Conservation (phyloP, 2,329 filamentous ascomycete species). For the Calonectria naviculata region DNA sequence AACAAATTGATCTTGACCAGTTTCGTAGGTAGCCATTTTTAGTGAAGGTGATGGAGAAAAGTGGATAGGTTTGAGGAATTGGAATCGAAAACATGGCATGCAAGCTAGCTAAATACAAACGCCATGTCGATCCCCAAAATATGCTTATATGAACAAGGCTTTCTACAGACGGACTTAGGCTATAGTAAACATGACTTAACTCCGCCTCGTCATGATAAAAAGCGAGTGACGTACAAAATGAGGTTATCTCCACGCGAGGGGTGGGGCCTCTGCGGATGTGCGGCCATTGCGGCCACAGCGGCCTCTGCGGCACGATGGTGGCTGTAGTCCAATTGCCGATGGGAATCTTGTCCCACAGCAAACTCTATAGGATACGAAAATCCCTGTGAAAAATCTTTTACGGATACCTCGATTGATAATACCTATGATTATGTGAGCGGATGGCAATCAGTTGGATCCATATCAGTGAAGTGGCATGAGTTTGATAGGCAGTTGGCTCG, state of each 20-base stretch:
- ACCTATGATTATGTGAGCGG: no score
- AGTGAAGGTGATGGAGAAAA: not conserved
- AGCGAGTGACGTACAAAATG: not conserved
- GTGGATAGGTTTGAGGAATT: not conserved
- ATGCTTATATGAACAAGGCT: not conserved
- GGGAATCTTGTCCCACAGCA: no score
- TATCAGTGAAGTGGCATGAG: no score
- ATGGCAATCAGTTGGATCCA: no score
- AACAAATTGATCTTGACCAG: not conserved
- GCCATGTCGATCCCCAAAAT: not conserved
- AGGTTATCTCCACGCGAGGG: not conserved
- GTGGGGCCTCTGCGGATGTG: not conserved
- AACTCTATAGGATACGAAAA: no score
- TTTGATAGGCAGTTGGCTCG: no score
- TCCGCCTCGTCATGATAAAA: not conserved
- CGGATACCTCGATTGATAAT: no score
- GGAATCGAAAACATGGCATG: not conserved
- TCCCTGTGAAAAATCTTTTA: no score
- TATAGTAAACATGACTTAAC: not conserved
- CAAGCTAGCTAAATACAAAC: not conserved
- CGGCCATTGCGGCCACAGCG: not conserved
- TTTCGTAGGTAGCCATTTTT: not conserved
- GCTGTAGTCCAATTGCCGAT: no score
- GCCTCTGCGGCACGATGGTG: not conserved
- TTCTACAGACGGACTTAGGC: not conserved